Percentiles rank a stretch among this genome's conserved stretches.
phyloP scores from a whole-genome alignment of 176 grass and related monocot species.

The Alopecurus myosuroides region DNA sequence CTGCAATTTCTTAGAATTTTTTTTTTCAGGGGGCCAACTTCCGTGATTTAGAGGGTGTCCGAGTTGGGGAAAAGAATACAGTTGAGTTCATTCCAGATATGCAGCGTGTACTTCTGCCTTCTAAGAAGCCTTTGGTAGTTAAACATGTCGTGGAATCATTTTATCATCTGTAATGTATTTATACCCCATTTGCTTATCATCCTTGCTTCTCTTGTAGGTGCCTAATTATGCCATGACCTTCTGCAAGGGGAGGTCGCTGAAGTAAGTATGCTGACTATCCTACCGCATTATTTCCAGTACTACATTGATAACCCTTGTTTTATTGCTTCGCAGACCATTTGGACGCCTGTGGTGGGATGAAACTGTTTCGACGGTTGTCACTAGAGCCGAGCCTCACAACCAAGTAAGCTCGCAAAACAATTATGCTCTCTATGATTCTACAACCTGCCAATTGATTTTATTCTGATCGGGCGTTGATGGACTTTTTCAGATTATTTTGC shows the following conservation, averaged over 20 bases:
- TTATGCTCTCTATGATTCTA: not conserved
- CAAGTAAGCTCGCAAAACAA: slow-evolving; percentile 16
- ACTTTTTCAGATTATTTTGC: slow-evolving; percentile 38
- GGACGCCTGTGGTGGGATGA: slow-evolving; percentile 72
- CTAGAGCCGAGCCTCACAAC: slow-evolving; percentile 62
- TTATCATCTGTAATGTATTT: not conserved
- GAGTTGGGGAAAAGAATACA: slow-evolving; percentile 46
- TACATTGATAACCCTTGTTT: not conserved
- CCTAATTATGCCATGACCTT: slow-evolving; percentile 67
- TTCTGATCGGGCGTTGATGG: not conserved
- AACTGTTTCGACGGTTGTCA: slow-evolving; percentile 65
- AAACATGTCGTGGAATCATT: not conserved
- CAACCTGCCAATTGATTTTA: not conserved
- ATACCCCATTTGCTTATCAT: not conserved
- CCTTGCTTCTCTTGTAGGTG: slow-evolving; percentile 28
- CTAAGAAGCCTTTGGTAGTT: slow-evolving; percentile 59
- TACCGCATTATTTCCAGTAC: not conserved
- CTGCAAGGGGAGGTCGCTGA: slow-evolving; percentile 43
- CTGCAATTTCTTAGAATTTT: not conserved
- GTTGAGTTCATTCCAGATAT: slow-evolving; percentile 32
- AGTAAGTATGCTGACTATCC: slow-evolving; percentile 30
- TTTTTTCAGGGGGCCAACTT: slow-evolving; percentile 59
- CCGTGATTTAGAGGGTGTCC: slow-evolving; percentile 48
- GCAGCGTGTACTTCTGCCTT: slow-evolving; percentile 25
- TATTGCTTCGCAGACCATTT: slow-evolving; percentile 40